phyloP scores from a whole-genome alignment of 164 flowering plant species.

The Chimonanthus salicifolius region DNA sequence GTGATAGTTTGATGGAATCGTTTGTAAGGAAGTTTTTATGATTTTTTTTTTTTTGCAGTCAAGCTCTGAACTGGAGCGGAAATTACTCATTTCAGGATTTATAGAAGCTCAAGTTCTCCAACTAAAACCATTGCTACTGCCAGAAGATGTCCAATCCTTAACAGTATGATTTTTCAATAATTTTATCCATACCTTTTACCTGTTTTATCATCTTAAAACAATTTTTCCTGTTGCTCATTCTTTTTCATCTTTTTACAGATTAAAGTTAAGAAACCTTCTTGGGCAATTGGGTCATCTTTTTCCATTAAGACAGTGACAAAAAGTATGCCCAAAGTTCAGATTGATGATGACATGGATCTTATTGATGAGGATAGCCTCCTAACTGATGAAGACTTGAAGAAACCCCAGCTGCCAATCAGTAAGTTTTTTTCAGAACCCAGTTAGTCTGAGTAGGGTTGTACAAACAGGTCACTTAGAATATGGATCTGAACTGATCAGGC shows the following conservation, averaged over 20 bases:
- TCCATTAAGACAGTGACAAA: conserved; percentile 50
- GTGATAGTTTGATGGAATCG: background rate
- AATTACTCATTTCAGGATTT: conserved; percentile 68
- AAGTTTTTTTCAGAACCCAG: background rate
- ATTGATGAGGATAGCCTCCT: conserved; percentile 94
- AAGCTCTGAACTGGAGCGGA: conserved; percentile 41
- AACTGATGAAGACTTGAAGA: conserved; percentile 88
- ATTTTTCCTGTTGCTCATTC: background rate
- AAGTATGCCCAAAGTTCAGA: conserved; percentile 54
- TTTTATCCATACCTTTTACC: background rate
- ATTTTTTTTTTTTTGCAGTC: conserved; percentile 30
- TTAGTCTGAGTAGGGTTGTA: background rate
- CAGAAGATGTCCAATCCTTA: conserved; percentile 26
- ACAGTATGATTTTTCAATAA: conserved; percentile 21
- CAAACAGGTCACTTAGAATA: too few species aligned
- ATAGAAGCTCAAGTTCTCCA: conserved; percentile 42
- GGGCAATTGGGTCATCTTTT: conserved; percentile 93
- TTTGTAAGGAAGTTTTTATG: background rate
- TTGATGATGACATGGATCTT: conserved; percentile 76
- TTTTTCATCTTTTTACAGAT: conserved; percentile 29
- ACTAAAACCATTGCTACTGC: conserved; percentile 21
- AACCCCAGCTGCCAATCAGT: conserved; percentile 74
- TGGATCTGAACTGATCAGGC: too few species aligned
- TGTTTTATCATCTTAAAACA: background rate
- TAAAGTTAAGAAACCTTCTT: conserved; percentile 70